A percentile compares a stretch with the other conserved stretches of the same genome.
These are phyloP conservation scores for Chaetomium sp. DNA, from an alignment of 2,329 filamentous ascomycete genomes.

Conservation along the genomic window DNA sequence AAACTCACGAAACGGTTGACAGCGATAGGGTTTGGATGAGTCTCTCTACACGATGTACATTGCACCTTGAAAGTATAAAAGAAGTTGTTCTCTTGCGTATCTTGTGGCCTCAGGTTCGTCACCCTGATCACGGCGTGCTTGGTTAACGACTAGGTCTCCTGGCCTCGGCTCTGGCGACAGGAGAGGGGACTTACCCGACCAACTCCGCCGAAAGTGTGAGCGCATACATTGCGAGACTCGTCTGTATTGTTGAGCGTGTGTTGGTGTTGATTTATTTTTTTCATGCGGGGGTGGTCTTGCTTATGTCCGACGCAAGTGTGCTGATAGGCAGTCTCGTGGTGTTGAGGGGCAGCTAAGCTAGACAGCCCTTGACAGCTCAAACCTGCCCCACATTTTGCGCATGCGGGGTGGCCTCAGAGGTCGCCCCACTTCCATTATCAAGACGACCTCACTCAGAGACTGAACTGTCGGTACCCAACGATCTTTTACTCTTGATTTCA, in stretches of 20 bases:
- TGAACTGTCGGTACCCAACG: too few species aligned
- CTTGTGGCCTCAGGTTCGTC: conserved; percentile 82
- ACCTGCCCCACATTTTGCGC: neutral
- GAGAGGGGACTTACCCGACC: conserved; percentile 56
- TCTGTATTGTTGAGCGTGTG: neutral
- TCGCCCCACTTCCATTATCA: too few species aligned
- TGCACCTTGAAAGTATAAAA: conserved; percentile 98
- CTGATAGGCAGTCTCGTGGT: conserved; percentile 11
- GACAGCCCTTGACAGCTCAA: too few species aligned
- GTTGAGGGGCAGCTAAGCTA: conserved; percentile 19
- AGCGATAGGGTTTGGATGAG: conserved; percentile 81
- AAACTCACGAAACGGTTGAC: conserved; percentile 81
- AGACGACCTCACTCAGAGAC: too few species aligned
- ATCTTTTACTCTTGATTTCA: too few species aligned
- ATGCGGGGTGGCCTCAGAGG: too few species aligned
- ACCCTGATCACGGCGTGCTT: conserved; percentile 59
- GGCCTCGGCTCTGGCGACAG: neutral
- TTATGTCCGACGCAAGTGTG: neutral
- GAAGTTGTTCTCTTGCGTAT: conserved; percentile 80
- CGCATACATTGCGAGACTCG: conserved; percentile 58
- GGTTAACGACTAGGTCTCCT: conserved; percentile 4
- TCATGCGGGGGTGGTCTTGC: neutral
- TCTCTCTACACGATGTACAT: conserved; percentile 95
- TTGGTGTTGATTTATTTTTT: too few species aligned
- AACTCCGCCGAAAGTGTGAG: conserved; percentile 69